These are phyloP conservation scores for Phytophthora cryptogea DNA, from an alignment of 352 stramenopile species.

Conservation along the genomic window DNA sequence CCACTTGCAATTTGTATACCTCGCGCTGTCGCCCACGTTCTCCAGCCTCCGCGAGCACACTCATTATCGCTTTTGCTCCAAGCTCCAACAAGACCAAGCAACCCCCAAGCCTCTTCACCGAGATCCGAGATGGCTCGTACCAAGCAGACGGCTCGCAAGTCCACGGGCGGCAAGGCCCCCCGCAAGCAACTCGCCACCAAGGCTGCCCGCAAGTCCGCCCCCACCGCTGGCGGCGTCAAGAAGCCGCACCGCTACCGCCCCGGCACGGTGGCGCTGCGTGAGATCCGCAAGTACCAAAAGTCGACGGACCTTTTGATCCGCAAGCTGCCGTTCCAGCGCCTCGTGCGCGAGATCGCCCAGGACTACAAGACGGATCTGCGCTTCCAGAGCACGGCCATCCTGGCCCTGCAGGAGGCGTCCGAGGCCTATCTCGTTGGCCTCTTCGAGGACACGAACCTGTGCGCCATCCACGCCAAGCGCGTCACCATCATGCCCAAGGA, in stretches of 20 bases:
- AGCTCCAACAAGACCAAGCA: conserved; percentile 21
- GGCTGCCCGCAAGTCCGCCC: conserved; percentile 91
- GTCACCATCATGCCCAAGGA: conserved; percentile 98
- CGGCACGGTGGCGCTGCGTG: conserved; percentile 89
- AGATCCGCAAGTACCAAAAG: conserved; percentile 97
- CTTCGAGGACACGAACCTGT: conserved; percentile 96
- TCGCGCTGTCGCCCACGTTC: conserved; percentile 1
- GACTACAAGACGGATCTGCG: conserved; percentile 97
- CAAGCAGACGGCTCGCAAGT: conserved; percentile 98
- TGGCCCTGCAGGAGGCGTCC: conserved; percentile 91
- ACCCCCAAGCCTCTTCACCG: neutral
- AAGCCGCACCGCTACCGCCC: conserved; percentile 81
- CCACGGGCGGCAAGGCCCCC: conserved; percentile 92
- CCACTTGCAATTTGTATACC: conserved; percentile 52
- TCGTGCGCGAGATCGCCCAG: conserved; percentile 96
- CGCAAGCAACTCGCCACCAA: conserved; percentile 95
- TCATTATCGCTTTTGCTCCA: conserved; percentile 55
- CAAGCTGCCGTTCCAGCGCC: conserved; percentile 96
- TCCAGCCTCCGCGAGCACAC: conserved; percentile 7
- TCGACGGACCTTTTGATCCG: conserved; percentile 96
- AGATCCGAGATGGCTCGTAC: conserved; percentile 92
- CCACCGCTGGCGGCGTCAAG: conserved; percentile 93
- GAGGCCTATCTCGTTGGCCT: conserved; percentile 95
- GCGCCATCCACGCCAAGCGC: conserved; percentile 95
- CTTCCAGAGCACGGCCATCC: conserved; percentile 94